These are phyloP conservation scores for Oenanthe javanica DNA, from an alignment of 140 eudicot genomes.

Conservation along the genomic window DNA sequence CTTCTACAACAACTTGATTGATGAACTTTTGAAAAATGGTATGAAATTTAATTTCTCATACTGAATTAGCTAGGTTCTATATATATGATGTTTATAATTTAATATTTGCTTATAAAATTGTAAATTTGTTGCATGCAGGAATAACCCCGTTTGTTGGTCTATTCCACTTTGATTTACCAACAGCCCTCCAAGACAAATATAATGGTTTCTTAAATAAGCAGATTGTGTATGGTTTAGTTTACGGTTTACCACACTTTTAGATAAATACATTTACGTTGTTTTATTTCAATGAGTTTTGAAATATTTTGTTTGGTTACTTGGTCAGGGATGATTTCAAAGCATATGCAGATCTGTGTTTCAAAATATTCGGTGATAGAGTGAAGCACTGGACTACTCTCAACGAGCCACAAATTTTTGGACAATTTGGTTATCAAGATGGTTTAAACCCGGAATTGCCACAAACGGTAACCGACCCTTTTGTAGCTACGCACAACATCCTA, in stretches of 20 bases:
- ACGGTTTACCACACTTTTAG: too few species aligned
- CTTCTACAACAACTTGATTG: conserved; percentile 7
- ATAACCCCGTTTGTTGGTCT: conserved; percentile 11
- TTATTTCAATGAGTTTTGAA: too few species aligned
- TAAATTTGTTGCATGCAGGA: not conserved
- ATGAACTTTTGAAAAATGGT: conserved; percentile 9
- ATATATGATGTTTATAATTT: not conserved
- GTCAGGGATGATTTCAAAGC: not conserved
- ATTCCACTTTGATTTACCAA: conserved; percentile 8
- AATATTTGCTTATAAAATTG: too few species aligned
- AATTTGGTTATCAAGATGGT: not conserved
- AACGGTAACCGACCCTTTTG: not conserved
- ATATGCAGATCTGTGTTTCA: conserved; percentile 3
- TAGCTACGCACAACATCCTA: not conserved
- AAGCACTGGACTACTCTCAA: conserved; percentile 5
- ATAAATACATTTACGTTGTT: too few species aligned
- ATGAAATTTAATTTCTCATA: not conserved
- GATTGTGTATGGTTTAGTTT: conserved; percentile 5
- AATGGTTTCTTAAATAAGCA: conserved; percentile 1
- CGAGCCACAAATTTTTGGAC: conserved; percentile 9
- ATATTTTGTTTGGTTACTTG: not conserved
- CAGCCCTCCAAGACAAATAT: conserved; percentile 8
- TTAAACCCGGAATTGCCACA: not conserved
- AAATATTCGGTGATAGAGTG: not conserved
- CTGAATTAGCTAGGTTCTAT: too few species aligned